Conservation (phyloP, 257 asterid genomes). For the Catharanthus roseus region DNA sequence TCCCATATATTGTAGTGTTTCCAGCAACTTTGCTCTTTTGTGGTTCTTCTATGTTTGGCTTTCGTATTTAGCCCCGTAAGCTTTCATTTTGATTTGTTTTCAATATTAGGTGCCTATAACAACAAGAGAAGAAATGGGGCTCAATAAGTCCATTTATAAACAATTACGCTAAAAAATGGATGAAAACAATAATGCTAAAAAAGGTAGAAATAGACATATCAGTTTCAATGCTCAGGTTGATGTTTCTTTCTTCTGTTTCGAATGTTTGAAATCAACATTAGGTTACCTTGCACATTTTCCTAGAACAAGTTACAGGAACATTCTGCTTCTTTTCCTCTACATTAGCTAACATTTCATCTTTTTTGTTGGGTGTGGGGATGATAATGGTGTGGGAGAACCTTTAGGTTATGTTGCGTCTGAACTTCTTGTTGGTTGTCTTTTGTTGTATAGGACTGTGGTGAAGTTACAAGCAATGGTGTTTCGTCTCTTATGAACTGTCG, state of each 20-base stretch:
- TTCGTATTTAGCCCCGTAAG: no score
- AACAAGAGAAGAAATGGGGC: no score
- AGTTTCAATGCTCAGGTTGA: not conserved
- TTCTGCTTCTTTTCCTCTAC: not conserved
- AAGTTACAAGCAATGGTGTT: conserved; percentile 56
- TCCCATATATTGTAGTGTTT: no score
- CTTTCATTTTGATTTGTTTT: no score
- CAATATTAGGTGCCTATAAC: no score
- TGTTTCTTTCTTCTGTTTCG: not conserved
- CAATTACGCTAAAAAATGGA: no score
- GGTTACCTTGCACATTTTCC: not conserved
- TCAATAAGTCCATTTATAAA: no score
- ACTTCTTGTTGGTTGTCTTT: conserved; percentile 7
- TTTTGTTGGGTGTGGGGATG: not conserved
- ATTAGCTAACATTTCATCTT: not conserved
- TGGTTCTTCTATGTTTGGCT: no score
- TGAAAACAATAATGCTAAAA: no score
- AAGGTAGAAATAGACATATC: no score
- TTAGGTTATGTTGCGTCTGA: not conserved
- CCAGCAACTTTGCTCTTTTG: no score
- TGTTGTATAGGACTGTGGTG: conserved; percentile 69
- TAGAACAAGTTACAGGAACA: not conserved
- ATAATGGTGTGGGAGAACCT: not conserved
- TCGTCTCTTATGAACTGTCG: conserved; percentile 58
- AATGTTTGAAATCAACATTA: not conserved